These are phyloP conservation scores for Moesziomyces parantarcticus DNA, from an alignment of 1,284 basidiomycete species.

Conservation along the genomic window DNA sequence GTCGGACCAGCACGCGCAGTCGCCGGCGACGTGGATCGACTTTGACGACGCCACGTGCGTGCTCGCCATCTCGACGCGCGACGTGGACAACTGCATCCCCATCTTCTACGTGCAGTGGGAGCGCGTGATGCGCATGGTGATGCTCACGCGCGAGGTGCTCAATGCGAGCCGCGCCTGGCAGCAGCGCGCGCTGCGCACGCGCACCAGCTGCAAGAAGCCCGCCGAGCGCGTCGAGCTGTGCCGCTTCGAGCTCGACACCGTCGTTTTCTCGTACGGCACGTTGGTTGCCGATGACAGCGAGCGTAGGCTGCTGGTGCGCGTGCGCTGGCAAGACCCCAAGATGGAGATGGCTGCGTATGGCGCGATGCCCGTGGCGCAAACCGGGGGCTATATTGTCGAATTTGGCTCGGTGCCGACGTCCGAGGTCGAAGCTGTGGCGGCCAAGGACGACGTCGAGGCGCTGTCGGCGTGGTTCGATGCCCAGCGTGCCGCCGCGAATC, in stretches of 20 bases:
- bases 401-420: slow-evolving; percentile 32
- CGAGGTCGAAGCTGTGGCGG: slow-evolving; percentile 4
- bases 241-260: slow-evolving; percentile 8
- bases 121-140: slow-evolving; percentile 87
- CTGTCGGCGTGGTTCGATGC: slow-evolving; percentile 78
- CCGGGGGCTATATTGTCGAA: slow-evolving; percentile 41
- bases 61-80: slow-evolving; percentile 84
- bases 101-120: slow-evolving; percentile 91
- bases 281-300: slow-evolving; percentile 5
- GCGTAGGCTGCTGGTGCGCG: slow-evolving; percentile 30
- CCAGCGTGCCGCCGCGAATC: slow-evolving; percentile 70
- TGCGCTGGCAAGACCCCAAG: slow-evolving; percentile 48
- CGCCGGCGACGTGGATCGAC: slow-evolving; percentile 77
- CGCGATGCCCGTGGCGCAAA: slow-evolving; percentile 19
- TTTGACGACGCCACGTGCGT: slow-evolving; percentile 86
- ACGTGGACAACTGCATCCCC: slow-evolving; percentile 85
- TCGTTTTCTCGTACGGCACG: slow-evolving; percentile 72
- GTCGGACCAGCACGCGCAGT: slow-evolving; percentile 75
- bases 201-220: slow-evolving; percentile 36
- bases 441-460: slow-evolving; percentile 74
- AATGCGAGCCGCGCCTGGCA: slow-evolving; percentile 45
- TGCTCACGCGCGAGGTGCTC: slow-evolving; percentile 81
- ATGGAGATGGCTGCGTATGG: slow-evolving; percentile 23
- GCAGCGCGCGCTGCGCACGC: slow-evolving; percentile 28
- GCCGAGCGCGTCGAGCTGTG: slow-evolving; percentile 24